phyloP scores from a whole-genome alignment of 2,329 filamentous ascomycete genomes.

The Ascochyta pisi region DNA sequence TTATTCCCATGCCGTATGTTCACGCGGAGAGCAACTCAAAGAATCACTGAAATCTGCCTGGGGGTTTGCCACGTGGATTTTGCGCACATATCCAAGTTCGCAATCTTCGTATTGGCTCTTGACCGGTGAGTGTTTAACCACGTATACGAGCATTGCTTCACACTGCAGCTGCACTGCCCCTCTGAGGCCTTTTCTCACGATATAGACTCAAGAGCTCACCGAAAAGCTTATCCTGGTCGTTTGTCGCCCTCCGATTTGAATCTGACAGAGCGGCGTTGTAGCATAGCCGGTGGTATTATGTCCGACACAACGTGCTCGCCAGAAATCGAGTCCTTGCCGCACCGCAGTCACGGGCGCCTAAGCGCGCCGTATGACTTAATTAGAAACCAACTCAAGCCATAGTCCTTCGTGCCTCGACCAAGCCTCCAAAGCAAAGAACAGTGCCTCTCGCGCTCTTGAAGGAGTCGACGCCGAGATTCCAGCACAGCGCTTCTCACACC shows the following conservation, averaged over 20 bases:
- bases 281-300: background rate
- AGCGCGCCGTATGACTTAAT: background rate
- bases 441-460: background rate
- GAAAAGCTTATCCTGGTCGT: slow-evolving; percentile 1
- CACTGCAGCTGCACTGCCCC: slow-evolving; percentile 12
- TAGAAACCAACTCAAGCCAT: background rate
- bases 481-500: too few species aligned
- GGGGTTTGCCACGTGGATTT: slow-evolving; percentile 1
- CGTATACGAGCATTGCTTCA: background rate
- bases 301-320: background rate
- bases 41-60: slow-evolving; percentile 2
- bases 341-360: background rate
- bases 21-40: background rate
- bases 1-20: slow-evolving; percentile 3
- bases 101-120: slow-evolving; percentile 12
- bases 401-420: background rate
- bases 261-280: background rate
- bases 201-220: slow-evolving; percentile 5
- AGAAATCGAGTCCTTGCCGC: background rate
- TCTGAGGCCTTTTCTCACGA: slow-evolving; percentile 3
- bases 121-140: slow-evolving; percentile 8
- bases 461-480: too few species aligned
- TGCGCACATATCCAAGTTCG: background rate
- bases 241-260: background rate
- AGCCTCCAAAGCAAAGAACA: background rate